Percentiles rank a stretch among this genome's conserved stretches.
phyloP scores from a whole-genome alignment of 768 basidiomycete species.

The Crassisporium funariophilum region DNA sequence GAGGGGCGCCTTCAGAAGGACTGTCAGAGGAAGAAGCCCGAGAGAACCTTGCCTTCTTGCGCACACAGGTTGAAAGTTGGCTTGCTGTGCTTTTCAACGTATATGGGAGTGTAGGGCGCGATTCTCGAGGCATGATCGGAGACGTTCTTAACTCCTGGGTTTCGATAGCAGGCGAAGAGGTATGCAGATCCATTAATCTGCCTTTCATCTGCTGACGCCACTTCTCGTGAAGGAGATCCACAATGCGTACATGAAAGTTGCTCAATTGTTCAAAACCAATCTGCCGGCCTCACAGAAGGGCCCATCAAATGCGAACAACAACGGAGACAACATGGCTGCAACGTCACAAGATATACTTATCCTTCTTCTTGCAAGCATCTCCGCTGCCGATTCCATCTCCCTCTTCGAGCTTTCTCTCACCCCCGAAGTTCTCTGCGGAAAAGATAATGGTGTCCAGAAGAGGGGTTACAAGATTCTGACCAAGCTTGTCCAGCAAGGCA shows the following conservation, averaged over 20 bases:
- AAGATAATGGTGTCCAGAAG: slow-evolving; percentile 91
- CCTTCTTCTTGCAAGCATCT: slow-evolving; percentile 77
- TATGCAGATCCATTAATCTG: slow-evolving; percentile 28
- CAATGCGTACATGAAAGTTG: slow-evolving; percentile 81
- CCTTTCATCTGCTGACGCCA: slow-evolving; percentile 1
- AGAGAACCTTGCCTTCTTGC: slow-evolving; percentile 71
- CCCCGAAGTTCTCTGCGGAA: slow-evolving; percentile 66
- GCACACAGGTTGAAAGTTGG: slow-evolving; percentile 86
- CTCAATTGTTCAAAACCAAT: slow-evolving; percentile 68
- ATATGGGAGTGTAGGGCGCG: slow-evolving; percentile 83
- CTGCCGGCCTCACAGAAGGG: slow-evolving; percentile 43
- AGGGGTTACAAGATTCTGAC: slow-evolving; percentile 89
- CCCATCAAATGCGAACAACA: slow-evolving; percentile 30
- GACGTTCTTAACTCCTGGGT: slow-evolving; percentile 90
- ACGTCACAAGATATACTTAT: slow-evolving; percentile 85
- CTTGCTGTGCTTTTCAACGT: slow-evolving; percentile 95
- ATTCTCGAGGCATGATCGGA: slow-evolving; percentile 75
- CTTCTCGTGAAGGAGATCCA: slow-evolving; percentile 57
- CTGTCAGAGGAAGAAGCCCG: slow-evolving; percentile 62
- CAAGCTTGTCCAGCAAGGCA: slow-evolving; percentile 66
- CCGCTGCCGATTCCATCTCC: slow-evolving; percentile 55
- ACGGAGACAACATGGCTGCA: slow-evolving; percentile 49
- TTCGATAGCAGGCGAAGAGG: slow-evolving; percentile 72
- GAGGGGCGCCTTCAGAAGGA: slow-evolving; percentile 35
- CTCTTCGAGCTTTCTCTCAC: slow-evolving; percentile 75